These are phyloP conservation scores for Chamaecrista fasciculata DNA, from an alignment of 306 rosid species.

Conservation along the genomic window DNA sequence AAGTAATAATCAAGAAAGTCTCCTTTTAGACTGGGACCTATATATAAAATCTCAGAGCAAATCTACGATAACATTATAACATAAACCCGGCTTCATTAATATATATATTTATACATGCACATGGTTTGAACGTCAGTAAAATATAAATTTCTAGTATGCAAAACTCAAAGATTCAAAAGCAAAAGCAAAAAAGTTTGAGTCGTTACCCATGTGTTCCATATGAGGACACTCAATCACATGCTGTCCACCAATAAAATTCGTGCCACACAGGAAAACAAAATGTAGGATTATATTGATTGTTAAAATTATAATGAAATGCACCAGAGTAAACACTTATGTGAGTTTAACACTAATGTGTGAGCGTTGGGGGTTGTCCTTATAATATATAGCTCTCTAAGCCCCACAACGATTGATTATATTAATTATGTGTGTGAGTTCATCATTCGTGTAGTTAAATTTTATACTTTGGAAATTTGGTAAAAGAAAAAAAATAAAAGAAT, in stretches of 20 bases:
- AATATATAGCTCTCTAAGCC: too few species aligned
- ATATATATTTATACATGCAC: background rate
- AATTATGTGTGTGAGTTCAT: too few species aligned
- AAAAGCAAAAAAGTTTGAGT: background rate
- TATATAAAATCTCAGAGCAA: conserved; percentile 5
- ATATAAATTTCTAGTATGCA: conserved; percentile 22
- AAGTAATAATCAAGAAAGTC: conserved; percentile 10
- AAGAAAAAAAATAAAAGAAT: too few species aligned
- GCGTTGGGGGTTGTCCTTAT: too few species aligned
- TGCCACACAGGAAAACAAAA: background rate
- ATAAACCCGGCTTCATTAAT: background rate
- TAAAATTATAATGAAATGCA: background rate
- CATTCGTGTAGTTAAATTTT: too few species aligned
- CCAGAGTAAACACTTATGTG: too few species aligned
- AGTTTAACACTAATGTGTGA: too few species aligned
- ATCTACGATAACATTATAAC: conserved; percentile 30
- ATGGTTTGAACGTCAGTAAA: conserved; percentile 24
- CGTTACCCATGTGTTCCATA: conserved; percentile 28
- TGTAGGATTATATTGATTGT: conserved; percentile 16
- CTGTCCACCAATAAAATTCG: conserved; percentile 9
- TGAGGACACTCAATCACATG: conserved; percentile 19
- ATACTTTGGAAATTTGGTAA: too few species aligned
- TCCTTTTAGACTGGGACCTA: conserved; percentile 15
- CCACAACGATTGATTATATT: too few species aligned
- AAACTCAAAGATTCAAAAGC: conserved; percentile 26